Evolutionary conservation across 495 filamentous ascomycete species (phyloP), one percentile per base, ranked within the genome.

Genomic region (Cairneyella variabilis): DNA sequence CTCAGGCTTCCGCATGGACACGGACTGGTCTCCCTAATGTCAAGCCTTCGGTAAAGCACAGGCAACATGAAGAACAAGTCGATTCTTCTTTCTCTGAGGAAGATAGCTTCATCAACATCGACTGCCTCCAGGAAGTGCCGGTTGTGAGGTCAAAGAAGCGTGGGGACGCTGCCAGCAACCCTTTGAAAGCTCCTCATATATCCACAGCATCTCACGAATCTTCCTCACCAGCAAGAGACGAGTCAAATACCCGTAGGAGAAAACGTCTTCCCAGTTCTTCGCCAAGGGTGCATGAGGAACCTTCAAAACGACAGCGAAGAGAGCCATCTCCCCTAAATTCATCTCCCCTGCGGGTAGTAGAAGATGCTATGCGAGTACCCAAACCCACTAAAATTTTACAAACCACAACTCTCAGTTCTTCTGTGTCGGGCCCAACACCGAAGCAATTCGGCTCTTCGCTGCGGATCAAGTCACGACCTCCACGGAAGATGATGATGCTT

Each of bases 401-500:
- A 16, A 44, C 6, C 4, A 20, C 44, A 14, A 22, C 23, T 32
- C 27, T 26, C 20, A 34, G 18, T 9, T 42, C 44, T n/a, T 52
- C 48, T 21, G 38, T 18, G 7, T 16, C 3, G 16, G 42, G 27
- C 3, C 34, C 23, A 16, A 17, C 39, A 12, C 25, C 39, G 1
- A 43, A 37, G 1, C 47, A 46, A 28, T 18, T 48, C 18, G 42
- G 47, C 1, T 53, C 58, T 11, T 5, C 53, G 26, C 36, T 65
- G 20, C 42, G 59, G 12, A 62, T 65, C 17, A 65, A 60, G 32
- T 42, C 62, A n/a, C 50, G 57, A 41, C 51, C 58, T n/a, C 52
- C 47, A 21, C 23, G 48, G 43, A 59, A 59, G 27, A 65, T 60
- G 62, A 53, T 65, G 52, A 62, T 65, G 62, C 43, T 61, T 26